Evolutionary conservation across 495 filamentous ascomycete genomes (phyloP).

Genomic region (Penicillium alfredii): DNA sequence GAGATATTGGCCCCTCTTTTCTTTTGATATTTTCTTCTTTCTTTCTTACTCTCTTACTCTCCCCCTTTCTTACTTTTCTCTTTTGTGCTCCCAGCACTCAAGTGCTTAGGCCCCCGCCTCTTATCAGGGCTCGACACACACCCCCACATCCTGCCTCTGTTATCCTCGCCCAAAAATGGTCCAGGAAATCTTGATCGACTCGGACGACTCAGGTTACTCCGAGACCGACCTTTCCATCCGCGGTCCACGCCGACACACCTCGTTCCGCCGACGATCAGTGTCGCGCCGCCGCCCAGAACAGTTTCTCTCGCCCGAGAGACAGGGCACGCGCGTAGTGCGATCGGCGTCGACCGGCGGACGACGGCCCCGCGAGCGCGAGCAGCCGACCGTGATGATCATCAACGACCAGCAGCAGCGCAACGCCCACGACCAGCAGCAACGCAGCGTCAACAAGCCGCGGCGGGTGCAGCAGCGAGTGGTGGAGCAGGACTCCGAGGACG

Average conservation of each 20-base stretch:
- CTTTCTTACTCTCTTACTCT: slow-evolving; percentile 1
- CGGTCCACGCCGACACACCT: slow-evolving; percentile 17
- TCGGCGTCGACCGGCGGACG: slow-evolving; percentile 38
- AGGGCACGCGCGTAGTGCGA: slow-evolving; percentile 26
- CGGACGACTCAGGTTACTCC: slow-evolving; percentile 34
- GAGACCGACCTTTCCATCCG: slow-evolving; percentile 37
- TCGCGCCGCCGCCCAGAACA: slow-evolving; percentile 29
- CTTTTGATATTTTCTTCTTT: slow-evolving; percentile 1
- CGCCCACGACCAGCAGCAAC: slow-evolving; percentile 6
- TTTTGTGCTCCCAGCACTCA: slow-evolving; percentile 1
- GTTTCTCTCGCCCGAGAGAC: slow-evolving; percentile 18
- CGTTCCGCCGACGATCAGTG: slow-evolving; percentile 29
- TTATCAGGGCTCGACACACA: slow-evolving; percentile 4
- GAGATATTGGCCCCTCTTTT: too few relatives aligned
- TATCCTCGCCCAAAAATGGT: slow-evolving; percentile 14
- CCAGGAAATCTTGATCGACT: slow-evolving; percentile 17
- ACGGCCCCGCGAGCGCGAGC: slow-evolving; percentile 23
- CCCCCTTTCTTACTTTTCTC: neutral
- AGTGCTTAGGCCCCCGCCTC: slow-evolving; percentile 7
- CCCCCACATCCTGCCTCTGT: slow-evolving; percentile 1
- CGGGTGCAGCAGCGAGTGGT: slow-evolving; percentile 16
- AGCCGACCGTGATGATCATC: slow-evolving; percentile 20
- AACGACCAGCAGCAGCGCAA: slow-evolving; percentile 20
- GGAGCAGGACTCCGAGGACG: slow-evolving; percentile 30
- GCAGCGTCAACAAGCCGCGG: slow-evolving; percentile 17